Evolutionary conservation across 106 monocot genomes (phyloP).

Genomic region (Chionographis japonica): DNA sequence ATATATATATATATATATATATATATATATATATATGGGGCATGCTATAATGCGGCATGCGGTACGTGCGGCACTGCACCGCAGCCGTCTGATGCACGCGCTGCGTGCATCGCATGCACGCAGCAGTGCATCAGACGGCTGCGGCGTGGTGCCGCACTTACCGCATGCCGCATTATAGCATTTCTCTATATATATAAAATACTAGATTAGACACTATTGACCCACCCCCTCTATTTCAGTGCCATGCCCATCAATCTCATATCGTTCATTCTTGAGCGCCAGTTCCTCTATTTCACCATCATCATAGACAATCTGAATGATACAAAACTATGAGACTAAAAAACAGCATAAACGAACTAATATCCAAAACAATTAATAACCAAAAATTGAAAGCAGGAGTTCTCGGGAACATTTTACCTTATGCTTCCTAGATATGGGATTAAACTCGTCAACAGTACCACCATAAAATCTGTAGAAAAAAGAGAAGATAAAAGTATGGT

Average conservation of each 20-base stretch:
- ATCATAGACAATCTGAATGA: constrained; percentile 41
- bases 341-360: neutral
- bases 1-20: too few relatives aligned
- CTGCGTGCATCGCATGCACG: too few relatives aligned
- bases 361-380: neutral
- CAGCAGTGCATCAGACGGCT: too few relatives aligned
- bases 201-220: neutral
- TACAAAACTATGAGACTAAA: neutral
- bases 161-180: too few relatives aligned
- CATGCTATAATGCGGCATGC: too few relatives aligned
- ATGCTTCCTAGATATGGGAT: constrained; percentile 23
- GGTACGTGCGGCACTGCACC: too few relatives aligned
- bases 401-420: constrained; percentile 8
- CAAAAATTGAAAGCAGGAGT: neutral
- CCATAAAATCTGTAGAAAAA: constrained; percentile 33
- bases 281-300: constrained; percentile 62
- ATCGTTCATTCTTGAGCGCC: constrained; percentile 38
- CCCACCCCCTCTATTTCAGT: constrained; percentile 14
- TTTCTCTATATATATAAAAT: neutral
- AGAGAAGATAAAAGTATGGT: neutral
- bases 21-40: too few relatives aligned
- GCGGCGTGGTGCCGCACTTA: too few relatives aligned
- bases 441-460: constrained; percentile 22
- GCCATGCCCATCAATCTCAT: constrained; percentile 28
- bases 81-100: too few relatives aligned